phyloP scores from a whole-genome alignment of 2,329 filamentous ascomycete genomes.

The Aspergillus eucalypticola region DNA sequence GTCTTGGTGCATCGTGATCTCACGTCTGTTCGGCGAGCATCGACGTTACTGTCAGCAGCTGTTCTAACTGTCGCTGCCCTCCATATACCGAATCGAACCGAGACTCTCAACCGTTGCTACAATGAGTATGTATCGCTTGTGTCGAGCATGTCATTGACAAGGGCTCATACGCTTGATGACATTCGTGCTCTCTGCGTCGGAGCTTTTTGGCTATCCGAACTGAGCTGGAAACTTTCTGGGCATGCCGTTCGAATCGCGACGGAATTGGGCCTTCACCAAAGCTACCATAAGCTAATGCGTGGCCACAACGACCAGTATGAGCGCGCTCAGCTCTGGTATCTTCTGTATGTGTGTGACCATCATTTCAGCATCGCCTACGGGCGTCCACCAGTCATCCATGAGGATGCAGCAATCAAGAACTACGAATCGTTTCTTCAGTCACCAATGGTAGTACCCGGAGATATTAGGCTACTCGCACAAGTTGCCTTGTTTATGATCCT shows the following conservation, averaged over 20 bases:
- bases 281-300: constrained; percentile 52
- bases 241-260: constrained; percentile 61
- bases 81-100: constrained; percentile 57
- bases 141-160: constrained; percentile 58
- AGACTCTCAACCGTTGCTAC: constrained; percentile 57
- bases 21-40: constrained; percentile 55
- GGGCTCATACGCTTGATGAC: constrained; percentile 59
- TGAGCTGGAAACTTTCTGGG: constrained; percentile 64
- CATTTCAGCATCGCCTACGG: constrained; percentile 65
- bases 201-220: constrained; percentile 63
- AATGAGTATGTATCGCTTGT: constrained; percentile 59
- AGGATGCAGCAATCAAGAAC: constrained; percentile 59
- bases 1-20: constrained; percentile 54
- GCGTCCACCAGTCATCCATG: constrained; percentile 59
- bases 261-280: constrained; percentile 58
- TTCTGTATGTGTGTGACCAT: constrained; percentile 66
- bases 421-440: constrained; percentile 59
- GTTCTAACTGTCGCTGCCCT: constrained; percentile 60
- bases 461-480: constrained; percentile 60
- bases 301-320: constrained; percentile 55
- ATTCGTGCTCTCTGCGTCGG: constrained; percentile 62
- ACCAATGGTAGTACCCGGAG: constrained; percentile 54
- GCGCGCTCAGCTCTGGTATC: constrained; percentile 61
- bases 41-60: constrained; percentile 56
- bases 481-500: constrained; percentile 61